Conservation (phyloP, 169 alveolate genomes). For the Plasmodium relictum region DNA sequence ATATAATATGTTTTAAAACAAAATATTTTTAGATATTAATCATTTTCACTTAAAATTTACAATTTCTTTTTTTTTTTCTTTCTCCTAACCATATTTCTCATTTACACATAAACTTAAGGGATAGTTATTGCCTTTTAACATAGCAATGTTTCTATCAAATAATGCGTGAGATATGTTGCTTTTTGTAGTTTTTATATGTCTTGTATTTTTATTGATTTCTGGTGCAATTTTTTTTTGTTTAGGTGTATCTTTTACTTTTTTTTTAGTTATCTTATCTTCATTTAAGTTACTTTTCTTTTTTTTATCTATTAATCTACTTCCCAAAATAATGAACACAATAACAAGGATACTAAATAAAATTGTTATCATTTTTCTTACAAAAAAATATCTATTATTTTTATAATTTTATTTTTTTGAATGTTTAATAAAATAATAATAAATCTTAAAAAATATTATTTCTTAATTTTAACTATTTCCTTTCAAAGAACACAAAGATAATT, state of each 20-base stretch:
- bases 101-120: constrained; percentile 49
- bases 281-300: not conserved
- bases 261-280: not conserved
- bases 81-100: constrained; percentile 34
- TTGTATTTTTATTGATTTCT: not conserved
- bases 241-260: constrained; percentile 10
- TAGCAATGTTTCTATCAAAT: constrained; percentile 9
- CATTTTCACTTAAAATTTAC: not conserved
- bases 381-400: not conserved
- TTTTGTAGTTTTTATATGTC: not conserved
- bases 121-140: constrained; percentile 33
- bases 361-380: not conserved
- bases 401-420: not conserved
- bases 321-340: constrained; percentile 1
- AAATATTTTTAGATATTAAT: not conserved
- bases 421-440: too few species aligned
- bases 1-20: not conserved
- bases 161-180: constrained; percentile 8
- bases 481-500: too few species aligned
- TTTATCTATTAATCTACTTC: not conserved
- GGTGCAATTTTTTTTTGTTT: constrained; percentile 7
- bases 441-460: too few species aligned
- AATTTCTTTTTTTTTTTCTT: not conserved
- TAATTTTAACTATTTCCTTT: too few species aligned
- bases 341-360: not conserved